Percentiles rank a stretch among this genome's conserved stretches.
phyloP scores from a whole-genome alignment of 2,329 filamentous ascomycete species.

The Botrytis tulipae region DNA sequence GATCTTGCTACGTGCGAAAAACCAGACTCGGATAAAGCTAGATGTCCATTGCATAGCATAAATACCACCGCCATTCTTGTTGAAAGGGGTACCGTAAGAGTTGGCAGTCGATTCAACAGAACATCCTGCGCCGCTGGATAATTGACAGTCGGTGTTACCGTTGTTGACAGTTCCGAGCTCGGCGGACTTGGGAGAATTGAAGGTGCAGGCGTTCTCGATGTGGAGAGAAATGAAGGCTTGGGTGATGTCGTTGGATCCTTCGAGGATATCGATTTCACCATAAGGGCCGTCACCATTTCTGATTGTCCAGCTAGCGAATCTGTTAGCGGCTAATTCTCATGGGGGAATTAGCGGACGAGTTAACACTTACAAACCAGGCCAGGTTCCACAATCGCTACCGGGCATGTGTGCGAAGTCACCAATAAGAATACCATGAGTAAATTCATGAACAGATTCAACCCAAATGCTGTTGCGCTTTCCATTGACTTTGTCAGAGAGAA shows the following conservation, averaged over 20 bases:
- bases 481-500: conserved; percentile 37
- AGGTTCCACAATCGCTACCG: conserved; percentile 66
- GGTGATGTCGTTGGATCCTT: conserved; percentile 58
- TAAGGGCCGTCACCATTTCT: conserved; percentile 26
- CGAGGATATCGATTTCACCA: conserved; percentile 36
- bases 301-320: conserved; percentile 29
- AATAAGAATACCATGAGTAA: conserved; percentile 65
- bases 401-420: conserved; percentile 75
- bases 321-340: neutral
- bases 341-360: conserved; percentile 2
- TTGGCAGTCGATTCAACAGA: conserved; percentile 38
- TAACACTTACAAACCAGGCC: conserved; percentile 60
- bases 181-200: conserved; percentile 22
- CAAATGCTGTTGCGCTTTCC: conserved; percentile 58
- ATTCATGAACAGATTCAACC: conserved; percentile 61
- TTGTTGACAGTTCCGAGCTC: conserved; percentile 37
- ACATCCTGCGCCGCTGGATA: conserved; percentile 45
- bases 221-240: conserved; percentile 28
- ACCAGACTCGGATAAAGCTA: conserved; percentile 49
- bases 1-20: conserved; percentile 63
- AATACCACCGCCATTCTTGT: conserved; percentile 44
- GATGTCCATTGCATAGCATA: conserved; percentile 59
- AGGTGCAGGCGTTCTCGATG: conserved; percentile 26
- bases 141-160: conserved; percentile 40
- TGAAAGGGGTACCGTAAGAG: conserved; percentile 36